These are phyloP conservation scores for Chionographis japonica DNA, from an alignment of 106 monocot species.

Conservation along the genomic window DNA sequence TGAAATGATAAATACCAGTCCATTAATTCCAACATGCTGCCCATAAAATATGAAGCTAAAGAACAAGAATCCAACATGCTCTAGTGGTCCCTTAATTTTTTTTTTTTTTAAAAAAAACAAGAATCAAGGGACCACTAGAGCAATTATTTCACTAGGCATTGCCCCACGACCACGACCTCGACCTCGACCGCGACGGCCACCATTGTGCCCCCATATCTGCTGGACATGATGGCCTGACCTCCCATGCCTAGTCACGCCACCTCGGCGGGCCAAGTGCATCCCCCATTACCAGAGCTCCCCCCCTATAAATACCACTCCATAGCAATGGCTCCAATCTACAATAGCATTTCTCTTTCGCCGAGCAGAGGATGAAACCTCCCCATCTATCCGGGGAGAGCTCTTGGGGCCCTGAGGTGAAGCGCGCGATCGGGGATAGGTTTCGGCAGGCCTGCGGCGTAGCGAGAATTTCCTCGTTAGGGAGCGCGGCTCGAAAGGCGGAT, in stretches of 20 bases:
- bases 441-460: slow-evolving; percentile 16
- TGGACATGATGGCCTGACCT: no score
- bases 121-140: not conserved
- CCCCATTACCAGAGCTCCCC: not conserved
- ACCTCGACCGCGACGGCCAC: not conserved
- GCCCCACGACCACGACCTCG: not conserved
- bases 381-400: slow-evolving; percentile 22
- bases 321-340: not conserved
- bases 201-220: not conserved
- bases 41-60: no score
- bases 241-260: no score
- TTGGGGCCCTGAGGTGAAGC: slow-evolving; percentile 27
- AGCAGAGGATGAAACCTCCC: slow-evolving; percentile 20
- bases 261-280: not conserved
- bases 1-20: no score
- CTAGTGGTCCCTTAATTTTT: no score
- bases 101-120: no score
- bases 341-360: not conserved
- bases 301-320: not conserved
- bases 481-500: not conserved
- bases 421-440: slow-evolving; percentile 28
- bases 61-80: no score
- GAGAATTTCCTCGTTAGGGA: not conserved
- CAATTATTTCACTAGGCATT: not conserved
- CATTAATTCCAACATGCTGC: no score